phyloP scores from a whole-genome alignment of 2,329 filamentous ascomycete species.

The Camptophora hylomeconis region DNA sequence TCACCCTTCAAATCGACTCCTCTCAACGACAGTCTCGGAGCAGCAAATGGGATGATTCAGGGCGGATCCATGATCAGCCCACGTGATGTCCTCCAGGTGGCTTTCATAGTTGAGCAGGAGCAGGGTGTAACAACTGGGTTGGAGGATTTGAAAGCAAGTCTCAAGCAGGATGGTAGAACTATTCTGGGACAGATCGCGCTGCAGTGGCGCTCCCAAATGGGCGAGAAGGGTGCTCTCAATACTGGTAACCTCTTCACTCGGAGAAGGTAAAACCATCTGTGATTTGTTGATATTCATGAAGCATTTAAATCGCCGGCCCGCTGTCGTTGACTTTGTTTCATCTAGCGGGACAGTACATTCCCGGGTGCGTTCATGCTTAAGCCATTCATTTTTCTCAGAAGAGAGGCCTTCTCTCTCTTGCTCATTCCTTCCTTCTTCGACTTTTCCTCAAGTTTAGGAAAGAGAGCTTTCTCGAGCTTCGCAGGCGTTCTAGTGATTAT shows the following conservation, averaged over 20 bases:
- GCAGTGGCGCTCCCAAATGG: conserved; percentile 82
- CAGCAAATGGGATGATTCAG: conserved; percentile 12
- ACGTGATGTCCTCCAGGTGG: conserved; percentile 52
- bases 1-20: conserved; percentile 35
- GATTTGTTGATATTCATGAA: too few species aligned
- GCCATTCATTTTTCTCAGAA: conserved; percentile 10
- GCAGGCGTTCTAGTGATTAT: conserved; percentile 58
- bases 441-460: conserved; percentile 30
- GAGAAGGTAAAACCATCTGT: conserved; percentile 16
- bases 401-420: not conserved
- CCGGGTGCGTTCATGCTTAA: conserved; percentile 16
- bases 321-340: too few species aligned
- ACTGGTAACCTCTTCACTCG: conserved; percentile 61
- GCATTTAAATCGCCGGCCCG: too few species aligned
- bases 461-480: conserved; percentile 64
- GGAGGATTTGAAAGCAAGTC: conserved; percentile 37
- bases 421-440: not conserved
- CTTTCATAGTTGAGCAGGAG: conserved; percentile 48
- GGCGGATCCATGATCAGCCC: conserved; percentile 40
- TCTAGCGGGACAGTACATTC: too few species aligned
- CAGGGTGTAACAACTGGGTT: conserved; percentile 30
- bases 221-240: conserved; percentile 72
- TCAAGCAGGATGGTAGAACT: conserved; percentile 33
- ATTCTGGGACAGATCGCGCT: conserved; percentile 72
- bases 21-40: conserved; percentile 40